phyloP scores from a whole-genome alignment of 345 rosid genomes.

The Lepidium didymum region DNA sequence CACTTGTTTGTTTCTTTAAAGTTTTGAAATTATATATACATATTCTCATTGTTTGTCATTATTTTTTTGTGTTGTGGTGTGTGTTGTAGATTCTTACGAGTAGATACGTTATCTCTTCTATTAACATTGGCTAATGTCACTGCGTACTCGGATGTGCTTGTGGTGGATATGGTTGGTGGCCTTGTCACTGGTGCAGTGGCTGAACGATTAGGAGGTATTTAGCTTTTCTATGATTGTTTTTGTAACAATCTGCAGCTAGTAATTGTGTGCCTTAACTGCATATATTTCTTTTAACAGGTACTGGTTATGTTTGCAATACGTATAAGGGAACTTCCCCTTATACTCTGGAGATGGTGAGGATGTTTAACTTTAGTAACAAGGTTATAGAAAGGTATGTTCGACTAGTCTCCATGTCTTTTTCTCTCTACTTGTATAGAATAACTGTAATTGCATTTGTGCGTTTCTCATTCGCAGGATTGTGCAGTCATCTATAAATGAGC shows the following conservation, averaged over 20 bases:
- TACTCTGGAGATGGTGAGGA: conserved; percentile 73
- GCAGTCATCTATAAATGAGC: conserved; percentile 54
- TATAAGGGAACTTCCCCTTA: conserved; percentile 46
- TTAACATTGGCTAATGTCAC: conserved; percentile 84
- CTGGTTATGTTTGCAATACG: conserved; percentile 71
- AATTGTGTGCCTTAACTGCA: background rate
- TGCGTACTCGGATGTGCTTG: conserved; percentile 70
- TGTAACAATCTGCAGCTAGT: background rate
- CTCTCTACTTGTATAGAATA: background rate
- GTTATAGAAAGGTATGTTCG: conserved; percentile 56
- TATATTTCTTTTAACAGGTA: conserved; percentile 38
- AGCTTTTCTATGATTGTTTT: background rate
- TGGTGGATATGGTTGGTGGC: conserved; percentile 90
- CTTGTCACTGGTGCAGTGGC: conserved; percentile 94
- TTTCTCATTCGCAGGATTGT: conserved; percentile 44
- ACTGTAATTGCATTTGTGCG: background rate
- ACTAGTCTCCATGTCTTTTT: background rate
- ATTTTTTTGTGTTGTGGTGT: background rate
- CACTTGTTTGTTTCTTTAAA: background rate
- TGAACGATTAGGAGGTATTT: conserved; percentile 79
- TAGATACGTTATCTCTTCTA: conserved; percentile 74
- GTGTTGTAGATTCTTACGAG: conserved; percentile 58
- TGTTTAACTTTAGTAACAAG: conserved; percentile 72
- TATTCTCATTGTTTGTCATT: background rate
- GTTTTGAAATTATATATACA: no score